A percentile compares a stretch with the other conserved stretches of the same genome.
Evolutionary conservation across 768 basidiomycete species (phyloP).

Genomic region (Podaxis mareebaensis): DNA sequence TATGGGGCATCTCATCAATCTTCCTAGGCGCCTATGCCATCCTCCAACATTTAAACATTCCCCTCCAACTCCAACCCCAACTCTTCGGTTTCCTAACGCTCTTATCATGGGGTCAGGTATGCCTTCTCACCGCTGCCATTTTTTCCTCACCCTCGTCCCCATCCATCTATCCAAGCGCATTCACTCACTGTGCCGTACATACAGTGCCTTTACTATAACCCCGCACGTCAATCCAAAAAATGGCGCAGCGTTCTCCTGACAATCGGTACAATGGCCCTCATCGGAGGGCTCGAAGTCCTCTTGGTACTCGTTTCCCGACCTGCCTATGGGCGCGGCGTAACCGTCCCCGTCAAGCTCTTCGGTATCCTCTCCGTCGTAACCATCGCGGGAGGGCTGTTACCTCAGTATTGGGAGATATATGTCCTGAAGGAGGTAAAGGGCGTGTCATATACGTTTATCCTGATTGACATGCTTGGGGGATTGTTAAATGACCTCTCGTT

Average conservation of each 20-base stretch:
- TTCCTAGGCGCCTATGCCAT: slow-evolving; percentile 73
- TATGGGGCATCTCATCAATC: slow-evolving; percentile 61
- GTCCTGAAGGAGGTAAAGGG: slow-evolving; percentile 62
- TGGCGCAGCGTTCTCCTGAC: slow-evolving; percentile 35
- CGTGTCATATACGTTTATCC: slow-evolving; percentile 69
- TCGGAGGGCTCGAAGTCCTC: slow-evolving; percentile 59
- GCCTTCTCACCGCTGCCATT: slow-evolving; percentile 15
- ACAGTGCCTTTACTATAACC: slow-evolving; percentile 70
- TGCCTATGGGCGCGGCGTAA: slow-evolving; percentile 31
- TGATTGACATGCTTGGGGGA: slow-evolving; percentile 68
- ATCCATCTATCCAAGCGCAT: background rate
- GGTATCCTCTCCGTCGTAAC: slow-evolving; percentile 63
- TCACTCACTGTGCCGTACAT: background rate
- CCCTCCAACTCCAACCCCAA: slow-evolving; percentile 69
- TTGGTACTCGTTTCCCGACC: slow-evolving; percentile 61
- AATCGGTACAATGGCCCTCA: slow-evolving; percentile 37
- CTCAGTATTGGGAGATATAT: slow-evolving; percentile 81
- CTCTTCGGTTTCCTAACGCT: slow-evolving; percentile 61
- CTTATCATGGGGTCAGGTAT: slow-evolving; percentile 67
- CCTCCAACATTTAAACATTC: slow-evolving; percentile 66
- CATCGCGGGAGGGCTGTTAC: slow-evolving; percentile 47
- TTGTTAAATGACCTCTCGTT: slow-evolving; percentile 71
- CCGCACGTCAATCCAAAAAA: slow-evolving; percentile 34
- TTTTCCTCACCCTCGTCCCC: background rate
- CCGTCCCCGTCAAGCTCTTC: slow-evolving; percentile 47